Base-by-base conservation (phyloP, 2,329 filamentous ascomycete genomes). In the Fusarium multiceps region DNA sequence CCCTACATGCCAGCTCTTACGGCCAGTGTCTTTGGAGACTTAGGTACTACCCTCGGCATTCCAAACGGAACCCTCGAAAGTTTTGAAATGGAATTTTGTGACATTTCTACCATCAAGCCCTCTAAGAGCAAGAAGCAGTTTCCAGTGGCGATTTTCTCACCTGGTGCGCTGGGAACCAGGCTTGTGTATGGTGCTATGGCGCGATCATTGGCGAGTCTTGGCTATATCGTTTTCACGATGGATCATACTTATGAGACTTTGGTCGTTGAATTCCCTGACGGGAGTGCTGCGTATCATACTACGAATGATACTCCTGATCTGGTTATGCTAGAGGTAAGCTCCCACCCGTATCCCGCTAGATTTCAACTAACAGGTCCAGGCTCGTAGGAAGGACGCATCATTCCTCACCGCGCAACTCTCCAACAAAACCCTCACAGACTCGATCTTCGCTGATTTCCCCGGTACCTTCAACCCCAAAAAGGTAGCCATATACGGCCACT, bases 241-340 rank as follows among this genome's bases (percentile, higher is more conserved):
- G 85, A 87, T 59, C 84, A 86, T 55, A 79, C 84, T 0, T 80
- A 83, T 58, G 84, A 86, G 49, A 75, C 80, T 0, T 59, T 73
- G 2, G 75, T 82, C 8, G 79, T 86, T 14, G 79, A 84, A 57
- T 85, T 82, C 25, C 81, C 82, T 0, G 77, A 85, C 42, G 83
- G 79, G 3, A 78, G 74, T 2, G 62, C 77, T n/a, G 63, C 42
- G 3, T 25, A 48, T 25, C 28, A 37, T 10, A 30, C n/a, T 6
- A 43, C 41, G 4, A 21, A 32, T 11, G 20, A 61, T 7, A 43
- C 18, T 27, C 21, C 48, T n/a, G 55, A 59, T n/a, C 34, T 46
- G 23, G 10, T 34, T 12, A 0, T 59, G 40, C n/a, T 46, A 16
- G 66, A 70, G 32, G 66, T 68, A 30, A 25, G 23, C 21, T 21